A percentile compares a stretch with the other conserved stretches of the same genome.
phyloP scores from a whole-genome alignment of 495 filamentous ascomycete genomes.

The Darksidea phi region DNA sequence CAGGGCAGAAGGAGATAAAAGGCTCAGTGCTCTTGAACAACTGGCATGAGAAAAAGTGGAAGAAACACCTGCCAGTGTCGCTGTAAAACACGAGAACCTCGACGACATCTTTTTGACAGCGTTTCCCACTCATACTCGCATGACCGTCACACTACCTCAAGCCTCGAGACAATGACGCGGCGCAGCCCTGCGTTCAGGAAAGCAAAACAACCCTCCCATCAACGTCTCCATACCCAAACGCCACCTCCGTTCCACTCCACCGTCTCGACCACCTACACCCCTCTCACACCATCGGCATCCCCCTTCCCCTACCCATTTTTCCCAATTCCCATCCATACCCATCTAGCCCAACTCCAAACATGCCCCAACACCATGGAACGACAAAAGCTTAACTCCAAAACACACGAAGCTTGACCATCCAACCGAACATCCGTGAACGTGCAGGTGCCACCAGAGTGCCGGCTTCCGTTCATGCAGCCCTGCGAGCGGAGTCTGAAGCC shows the following conservation, averaged over 20 bases:
- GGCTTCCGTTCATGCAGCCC: neutral
- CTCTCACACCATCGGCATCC: too few species aligned
- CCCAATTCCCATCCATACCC: neutral
- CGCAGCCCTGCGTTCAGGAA: neutral
- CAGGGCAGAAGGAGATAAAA: constrained; percentile 9
- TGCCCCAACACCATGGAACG: neutral
- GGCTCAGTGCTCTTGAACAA: constrained; percentile 13
- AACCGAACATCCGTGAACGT: neutral
- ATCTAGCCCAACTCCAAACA: neutral
- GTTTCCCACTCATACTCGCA: neutral
- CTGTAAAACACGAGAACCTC: too few species aligned
- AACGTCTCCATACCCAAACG: neutral
- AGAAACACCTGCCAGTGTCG: neutral
- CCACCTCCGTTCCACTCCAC: neutral
- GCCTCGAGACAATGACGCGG: constrained; percentile 1
- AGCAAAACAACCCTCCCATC: neutral
- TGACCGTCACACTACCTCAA: neutral
- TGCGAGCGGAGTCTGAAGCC: neutral
- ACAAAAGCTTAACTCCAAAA: constrained; percentile 22
- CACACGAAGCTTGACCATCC: constrained; percentile 24
- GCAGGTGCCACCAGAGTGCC: neutral
- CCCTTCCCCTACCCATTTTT: too few species aligned
- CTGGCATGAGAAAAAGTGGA: constrained; percentile 3
- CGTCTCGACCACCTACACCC: too few species aligned
- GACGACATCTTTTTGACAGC: too few species aligned